Evolutionary conservation across 2,329 filamentous ascomycete species (phyloP), one percentile per base, ranked within the genome.

Genomic region (Neocucurbitaria cava): DNA sequence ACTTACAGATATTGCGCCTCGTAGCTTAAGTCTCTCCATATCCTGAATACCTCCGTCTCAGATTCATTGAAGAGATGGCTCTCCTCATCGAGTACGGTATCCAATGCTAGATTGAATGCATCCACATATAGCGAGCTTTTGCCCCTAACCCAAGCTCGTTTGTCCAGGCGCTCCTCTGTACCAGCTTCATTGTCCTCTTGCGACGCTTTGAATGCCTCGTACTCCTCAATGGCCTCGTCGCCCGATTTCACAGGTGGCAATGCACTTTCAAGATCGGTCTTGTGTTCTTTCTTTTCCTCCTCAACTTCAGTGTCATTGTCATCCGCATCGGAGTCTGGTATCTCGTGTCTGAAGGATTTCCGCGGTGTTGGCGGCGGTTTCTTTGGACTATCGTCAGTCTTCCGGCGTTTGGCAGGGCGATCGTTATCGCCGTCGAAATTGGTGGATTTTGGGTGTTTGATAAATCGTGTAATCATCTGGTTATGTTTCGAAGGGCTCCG

Each of bases 41-140:
- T 81, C 3, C 80, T 77, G 71, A 99, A 98, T 0, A 98, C 83
- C 13, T 84, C 80, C 67, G 83, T 85, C 75, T 99, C 95, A 17
- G 86, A 88, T 53, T 87, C 85, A 66, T 95, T 85, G 71, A 98
- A 99, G 0, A 99, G 79, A 75, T 96, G 91, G 0, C 85, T 84
- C 76, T 99, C 95, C 52, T 98, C 91, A 44, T 91, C 87, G 11
- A 98, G 78, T 3, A 99, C 95, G 0, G 91, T 96, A 54, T 94
- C 88, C 44, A 99, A 79, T 2, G 94, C 92, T 13, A 98, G 81
- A 69, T 96, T 96, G 81, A 99, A 99, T 0, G 95, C 95, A 77
- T 99, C 95, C 17, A 97, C 92, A 68, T 99, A 99, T 50, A 99
- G 91, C 1, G 93, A 98, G 68, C 88, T 96, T 72, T 87, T 88